These are phyloP conservation scores for Nepenthes mirabilis DNA, from an alignment of 148 eudicot species.

Conservation along the genomic window DNA sequence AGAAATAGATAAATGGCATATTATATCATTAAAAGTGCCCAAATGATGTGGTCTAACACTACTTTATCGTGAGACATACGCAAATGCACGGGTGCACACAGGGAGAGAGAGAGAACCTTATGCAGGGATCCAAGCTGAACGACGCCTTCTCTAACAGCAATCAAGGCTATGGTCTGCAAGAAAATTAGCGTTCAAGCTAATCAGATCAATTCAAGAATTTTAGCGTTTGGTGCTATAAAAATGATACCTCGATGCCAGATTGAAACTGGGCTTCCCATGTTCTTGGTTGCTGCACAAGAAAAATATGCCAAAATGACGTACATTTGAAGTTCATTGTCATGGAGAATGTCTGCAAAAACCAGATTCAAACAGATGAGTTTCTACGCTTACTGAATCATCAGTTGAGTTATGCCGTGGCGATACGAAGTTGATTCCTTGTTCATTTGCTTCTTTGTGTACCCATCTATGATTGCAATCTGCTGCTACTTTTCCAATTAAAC, in stretches of 20 bases:
- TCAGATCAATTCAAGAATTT: neutral
- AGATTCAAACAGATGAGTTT: neutral
- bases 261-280: constrained; percentile 99
- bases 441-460: constrained; percentile 81
- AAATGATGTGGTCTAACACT: neutral
- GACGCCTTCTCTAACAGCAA: constrained; percentile 94
- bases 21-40: no score
- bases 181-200: neutral
- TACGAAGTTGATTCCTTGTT: constrained; percentile 83
- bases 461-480: constrained; percentile 93
- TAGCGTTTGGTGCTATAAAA: neutral
- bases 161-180: constrained; percentile 87
- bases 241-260: constrained; percentile 82
- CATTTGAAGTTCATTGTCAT: neutral
- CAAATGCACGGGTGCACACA: constrained; percentile 5
- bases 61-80: neutral
- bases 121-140: constrained; percentile 76
- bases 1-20: no score
- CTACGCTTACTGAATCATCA: constrained; percentile 63
- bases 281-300: constrained; percentile 69
- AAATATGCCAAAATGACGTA: neutral
- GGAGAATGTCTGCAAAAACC: neutral
- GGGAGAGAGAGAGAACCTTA: constrained; percentile 26
- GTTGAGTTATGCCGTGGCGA: constrained; percentile 90
- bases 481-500: constrained; percentile 92